phyloP scores from a whole-genome alignment of 2,329 filamentous ascomycete genomes.

The Fusarium sp. region DNA sequence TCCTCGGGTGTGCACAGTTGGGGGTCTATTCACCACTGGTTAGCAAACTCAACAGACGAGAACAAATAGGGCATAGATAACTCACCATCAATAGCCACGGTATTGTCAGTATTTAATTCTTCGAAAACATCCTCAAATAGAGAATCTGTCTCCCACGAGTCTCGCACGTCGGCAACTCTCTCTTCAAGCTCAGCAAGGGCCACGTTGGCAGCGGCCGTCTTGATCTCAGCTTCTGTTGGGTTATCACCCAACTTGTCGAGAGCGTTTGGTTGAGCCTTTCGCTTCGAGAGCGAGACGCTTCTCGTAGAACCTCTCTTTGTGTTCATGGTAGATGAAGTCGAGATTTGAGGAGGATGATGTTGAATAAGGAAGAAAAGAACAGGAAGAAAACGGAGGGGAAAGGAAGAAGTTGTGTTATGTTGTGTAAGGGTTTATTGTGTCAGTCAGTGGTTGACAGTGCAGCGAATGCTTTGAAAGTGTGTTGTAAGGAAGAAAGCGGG shows the following conservation, averaged over 20 bases:
- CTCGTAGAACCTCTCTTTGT: constrained; percentile 51
- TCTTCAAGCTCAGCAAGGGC: constrained; percentile 65
- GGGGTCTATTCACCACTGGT: constrained; percentile 53
- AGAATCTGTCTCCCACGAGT: constrained; percentile 75
- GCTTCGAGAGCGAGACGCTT: constrained; percentile 52
- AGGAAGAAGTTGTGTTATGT: constrained; percentile 2
- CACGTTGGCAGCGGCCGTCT: constrained; percentile 55
- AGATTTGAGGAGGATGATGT: not conserved
- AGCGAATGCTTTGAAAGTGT: constrained; percentile 19
- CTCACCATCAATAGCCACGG: constrained; percentile 62
- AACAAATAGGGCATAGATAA: constrained; percentile 25
- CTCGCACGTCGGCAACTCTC: constrained; percentile 65
- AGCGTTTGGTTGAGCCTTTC: constrained; percentile 55
- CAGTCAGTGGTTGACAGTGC: constrained; percentile 2
- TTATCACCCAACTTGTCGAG: constrained; percentile 54
- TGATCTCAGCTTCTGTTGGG: constrained; percentile 55
- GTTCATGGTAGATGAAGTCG: constrained; percentile 46
- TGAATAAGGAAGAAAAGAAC: not conserved
- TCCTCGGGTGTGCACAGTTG: constrained; percentile 78
- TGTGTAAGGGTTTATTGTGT: not conserved
- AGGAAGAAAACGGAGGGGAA: not conserved
- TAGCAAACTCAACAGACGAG: constrained; percentile 3
- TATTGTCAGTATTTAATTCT: constrained; percentile 68
- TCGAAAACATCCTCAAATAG: constrained; percentile 75
- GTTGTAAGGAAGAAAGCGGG: constrained; percentile 43